Conservation (phyloP, 805 yeast species). For the Myxozyma mucilagina region DNA sequence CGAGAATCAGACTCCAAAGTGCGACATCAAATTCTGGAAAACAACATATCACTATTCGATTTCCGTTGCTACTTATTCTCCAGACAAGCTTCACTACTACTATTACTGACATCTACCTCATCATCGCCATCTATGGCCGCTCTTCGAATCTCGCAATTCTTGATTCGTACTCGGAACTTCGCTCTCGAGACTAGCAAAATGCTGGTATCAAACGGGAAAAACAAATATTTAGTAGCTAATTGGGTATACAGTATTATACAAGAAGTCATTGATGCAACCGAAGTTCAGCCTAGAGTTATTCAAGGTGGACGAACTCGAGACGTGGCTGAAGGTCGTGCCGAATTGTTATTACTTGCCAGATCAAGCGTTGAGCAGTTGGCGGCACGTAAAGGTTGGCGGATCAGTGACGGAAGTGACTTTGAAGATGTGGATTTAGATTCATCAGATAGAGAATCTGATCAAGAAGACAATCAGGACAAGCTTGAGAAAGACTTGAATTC, state of each 20-base stretch:
- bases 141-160: slow-evolving; percentile 39
- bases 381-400: slow-evolving; percentile 25
- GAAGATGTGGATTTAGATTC: slow-evolving; percentile 18
- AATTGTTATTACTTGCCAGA: slow-evolving; percentile 44
- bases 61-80: slow-evolving; percentile 43
- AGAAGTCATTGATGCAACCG: slow-evolving; percentile 43
- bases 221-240: slow-evolving; percentile 34
- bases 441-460: not conserved
- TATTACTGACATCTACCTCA: slow-evolving; percentile 37
- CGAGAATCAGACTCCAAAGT: slow-evolving; percentile 31
- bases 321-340: slow-evolving; percentile 45
- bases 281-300: slow-evolving; percentile 33
- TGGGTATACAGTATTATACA: slow-evolving; percentile 46
- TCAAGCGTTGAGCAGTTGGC: slow-evolving; percentile 42
- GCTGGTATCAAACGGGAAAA: slow-evolving; percentile 33
- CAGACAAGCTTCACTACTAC: slow-evolving; percentile 40
- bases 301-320: slow-evolving; percentile 40
- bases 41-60: slow-evolving; percentile 43
- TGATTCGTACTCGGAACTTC: slow-evolving; percentile 42
- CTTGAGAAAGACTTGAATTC: slow-evolving; percentile 19
- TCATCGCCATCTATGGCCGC: slow-evolving; percentile 38
- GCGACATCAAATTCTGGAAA: slow-evolving; percentile 40
- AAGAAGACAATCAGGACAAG: slow-evolving; percentile 12
- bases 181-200: slow-evolving; percentile 44
- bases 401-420: slow-evolving; percentile 3